Evolutionary conservation across 2,329 filamentous ascomycete species (phyloP).

Genomic region (Penicillium sp.): DNA sequence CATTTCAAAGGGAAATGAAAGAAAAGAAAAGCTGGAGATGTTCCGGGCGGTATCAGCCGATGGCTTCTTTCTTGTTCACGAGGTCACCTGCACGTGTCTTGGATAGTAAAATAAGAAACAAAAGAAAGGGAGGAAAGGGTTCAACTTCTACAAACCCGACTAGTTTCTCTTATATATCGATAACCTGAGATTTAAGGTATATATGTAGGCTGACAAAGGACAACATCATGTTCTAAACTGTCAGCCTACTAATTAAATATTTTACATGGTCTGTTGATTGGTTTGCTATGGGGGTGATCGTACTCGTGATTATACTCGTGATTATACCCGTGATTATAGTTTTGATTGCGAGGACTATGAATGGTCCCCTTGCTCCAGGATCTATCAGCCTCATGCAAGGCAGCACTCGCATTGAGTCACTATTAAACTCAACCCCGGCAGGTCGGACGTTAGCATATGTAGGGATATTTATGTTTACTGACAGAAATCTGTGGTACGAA

Average conservation of each 20-base stretch:
- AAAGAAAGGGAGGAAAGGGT: neutral
- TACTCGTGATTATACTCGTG: neutral
- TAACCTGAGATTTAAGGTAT: slow-evolving; percentile 1
- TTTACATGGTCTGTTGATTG: neutral
- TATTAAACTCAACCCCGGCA: neutral
- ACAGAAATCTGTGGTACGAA: no score
- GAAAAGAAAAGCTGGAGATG: neutral
- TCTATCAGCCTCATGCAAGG: slow-evolving; percentile 8
- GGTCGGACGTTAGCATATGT: neutral
- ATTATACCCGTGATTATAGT: neutral
- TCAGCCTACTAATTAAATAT: neutral
- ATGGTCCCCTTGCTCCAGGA: neutral
- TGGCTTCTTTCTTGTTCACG: neutral
- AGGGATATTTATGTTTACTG: neutral
- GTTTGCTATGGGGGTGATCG: neutral
- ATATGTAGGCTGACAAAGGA: neutral
- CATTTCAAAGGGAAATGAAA: neutral
- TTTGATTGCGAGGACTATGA: neutral
- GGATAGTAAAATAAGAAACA: neutral
- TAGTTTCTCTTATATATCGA: neutral
- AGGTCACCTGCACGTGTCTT: neutral
- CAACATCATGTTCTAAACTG: neutral
- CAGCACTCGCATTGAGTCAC: slow-evolving; percentile 5
- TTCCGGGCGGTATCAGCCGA: slow-evolving; percentile 1
- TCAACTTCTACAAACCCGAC: neutral